A percentile compares a stretch with the other conserved stretches of the same genome.
These are phyloP conservation scores for Phytophthora europaea DNA, from an alignment of 352 stramenopile species.

Conservation along the genomic window DNA sequence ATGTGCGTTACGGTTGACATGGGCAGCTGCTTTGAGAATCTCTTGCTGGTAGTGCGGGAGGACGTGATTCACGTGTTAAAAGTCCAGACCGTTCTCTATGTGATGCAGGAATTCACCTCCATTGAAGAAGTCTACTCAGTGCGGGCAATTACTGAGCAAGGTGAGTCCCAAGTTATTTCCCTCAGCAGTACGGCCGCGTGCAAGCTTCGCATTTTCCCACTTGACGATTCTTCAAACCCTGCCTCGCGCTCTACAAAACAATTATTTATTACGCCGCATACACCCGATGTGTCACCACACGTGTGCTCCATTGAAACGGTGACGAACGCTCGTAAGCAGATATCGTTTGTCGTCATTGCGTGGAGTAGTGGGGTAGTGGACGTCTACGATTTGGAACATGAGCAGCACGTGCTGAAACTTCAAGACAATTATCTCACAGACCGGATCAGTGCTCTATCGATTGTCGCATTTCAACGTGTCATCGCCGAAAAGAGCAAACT, in stretches of 20 bases:
- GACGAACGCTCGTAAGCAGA: conserved; percentile 8
- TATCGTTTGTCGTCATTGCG: conserved; percentile 48
- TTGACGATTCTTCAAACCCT: conserved; percentile 13
- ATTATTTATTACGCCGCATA: conserved; percentile 26
- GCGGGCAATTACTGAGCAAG: conserved; percentile 19
- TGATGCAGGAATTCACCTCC: conserved; percentile 32
- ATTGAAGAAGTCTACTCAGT: conserved; percentile 36
- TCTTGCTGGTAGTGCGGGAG: conserved; percentile 60
- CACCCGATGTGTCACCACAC: conserved; percentile 1
- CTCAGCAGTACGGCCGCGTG: conserved; percentile 31
- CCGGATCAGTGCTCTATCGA: conserved; percentile 48
- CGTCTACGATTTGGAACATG: conserved; percentile 36
- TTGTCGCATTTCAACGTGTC: conserved; percentile 20
- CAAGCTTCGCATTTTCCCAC: conserved; percentile 32
- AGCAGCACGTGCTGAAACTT: conserved; percentile 45
- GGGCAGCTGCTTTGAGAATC: conserved; percentile 53
- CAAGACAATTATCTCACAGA: conserved; percentile 56
- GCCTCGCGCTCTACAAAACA: not conserved
- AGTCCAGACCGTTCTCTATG: conserved; percentile 57
- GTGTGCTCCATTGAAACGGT: conserved; percentile 37
- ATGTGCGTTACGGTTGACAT: conserved; percentile 69
- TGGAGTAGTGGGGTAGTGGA: conserved; percentile 67
- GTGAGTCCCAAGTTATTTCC: conserved; percentile 26
- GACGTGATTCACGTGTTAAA: conserved; percentile 80
- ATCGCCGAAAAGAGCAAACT: not conserved